These are phyloP conservation scores for Solanum chilense DNA, from an alignment of 257 asterid species.

Conservation along the genomic window DNA sequence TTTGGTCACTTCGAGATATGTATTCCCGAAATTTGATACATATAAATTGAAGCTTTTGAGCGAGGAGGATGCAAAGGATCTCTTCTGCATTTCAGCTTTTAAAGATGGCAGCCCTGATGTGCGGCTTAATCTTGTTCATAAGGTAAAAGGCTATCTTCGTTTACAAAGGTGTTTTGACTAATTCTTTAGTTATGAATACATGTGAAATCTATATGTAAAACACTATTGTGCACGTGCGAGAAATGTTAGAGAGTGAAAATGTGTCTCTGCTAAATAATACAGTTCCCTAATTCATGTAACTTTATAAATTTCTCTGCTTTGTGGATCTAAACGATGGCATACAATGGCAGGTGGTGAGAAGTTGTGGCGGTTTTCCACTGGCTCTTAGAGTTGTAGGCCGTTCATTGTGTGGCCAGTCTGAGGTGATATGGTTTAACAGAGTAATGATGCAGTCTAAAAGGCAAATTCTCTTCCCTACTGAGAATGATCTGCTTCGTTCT, in stretches of 20 bases:
- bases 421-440: conserved; percentile 11
- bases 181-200: background rate
- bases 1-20: conserved; percentile 23
- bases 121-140: conserved; percentile 10
- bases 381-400: conserved; percentile 27
- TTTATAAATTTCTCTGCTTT: background rate
- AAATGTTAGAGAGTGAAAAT: background rate
- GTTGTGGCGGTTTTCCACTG: conserved; percentile 24
- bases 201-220: background rate
- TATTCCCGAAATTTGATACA: conserved; percentile 12
- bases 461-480: conserved; percentile 7
- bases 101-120: conserved; percentile 3
- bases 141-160: conserved; percentile 6
- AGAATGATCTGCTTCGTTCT: conserved; percentile 4
- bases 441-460: conserved; percentile 5
- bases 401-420: conserved; percentile 14
- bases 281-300: background rate
- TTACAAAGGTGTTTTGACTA: background rate
- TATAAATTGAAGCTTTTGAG: conserved; percentile 14
- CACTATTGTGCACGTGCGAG: background rate
- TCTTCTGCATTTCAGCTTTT: conserved; percentile 18
- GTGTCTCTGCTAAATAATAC: background rate
- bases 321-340: background rate
- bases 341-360: conserved; percentile 12
- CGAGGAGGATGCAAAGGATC: conserved; percentile 13